These are phyloP conservation scores for Pythium myriotylum DNA, from an alignment of 352 stramenopile genomes.

Conservation along the genomic window DNA sequence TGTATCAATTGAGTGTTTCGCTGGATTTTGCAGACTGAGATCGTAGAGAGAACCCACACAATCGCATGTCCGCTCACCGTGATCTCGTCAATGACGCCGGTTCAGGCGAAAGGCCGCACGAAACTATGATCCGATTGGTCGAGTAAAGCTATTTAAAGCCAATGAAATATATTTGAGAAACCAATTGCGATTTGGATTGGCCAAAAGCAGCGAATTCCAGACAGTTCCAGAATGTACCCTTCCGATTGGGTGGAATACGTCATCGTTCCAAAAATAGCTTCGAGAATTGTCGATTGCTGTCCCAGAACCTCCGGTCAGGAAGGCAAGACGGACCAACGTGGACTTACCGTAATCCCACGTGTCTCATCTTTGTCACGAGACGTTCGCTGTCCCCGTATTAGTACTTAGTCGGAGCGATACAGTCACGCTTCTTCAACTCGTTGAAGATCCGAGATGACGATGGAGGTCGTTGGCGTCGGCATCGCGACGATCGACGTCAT, in stretches of 20 bases:
- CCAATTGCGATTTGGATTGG: conserved; percentile 13
- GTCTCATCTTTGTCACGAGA: not conserved
- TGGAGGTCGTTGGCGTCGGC: conserved; percentile 69
- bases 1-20: conserved; percentile 21
- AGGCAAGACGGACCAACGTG: not conserved
- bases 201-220: conserved; percentile 9
- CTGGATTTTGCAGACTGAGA: conserved; percentile 31
- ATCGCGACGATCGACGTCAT: conserved; percentile 77
- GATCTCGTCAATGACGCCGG: conserved; percentile 21
- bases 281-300: conserved; percentile 20
- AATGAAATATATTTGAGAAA: conserved; percentile 7
- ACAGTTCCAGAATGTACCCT: conserved; percentile 23
- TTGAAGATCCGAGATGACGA: conserved; percentile 5
- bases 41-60: conserved; percentile 1
- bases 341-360: not conserved
- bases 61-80: conserved; percentile 2
- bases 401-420: conserved; percentile 3
- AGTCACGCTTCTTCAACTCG: not conserved
- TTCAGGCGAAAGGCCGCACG: conserved; percentile 4
- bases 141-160: not conserved
- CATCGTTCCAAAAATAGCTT: conserved; percentile 28
- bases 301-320: conserved; percentile 10
- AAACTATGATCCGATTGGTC: conserved; percentile 16
- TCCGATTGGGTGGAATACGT: conserved; percentile 29
- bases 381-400: too few species aligned